Evolutionary conservation across 2,329 filamentous ascomycete species (phyloP), one percentile per base, ranked within the genome.

Genomic region (Penicillium expansum): DNA sequence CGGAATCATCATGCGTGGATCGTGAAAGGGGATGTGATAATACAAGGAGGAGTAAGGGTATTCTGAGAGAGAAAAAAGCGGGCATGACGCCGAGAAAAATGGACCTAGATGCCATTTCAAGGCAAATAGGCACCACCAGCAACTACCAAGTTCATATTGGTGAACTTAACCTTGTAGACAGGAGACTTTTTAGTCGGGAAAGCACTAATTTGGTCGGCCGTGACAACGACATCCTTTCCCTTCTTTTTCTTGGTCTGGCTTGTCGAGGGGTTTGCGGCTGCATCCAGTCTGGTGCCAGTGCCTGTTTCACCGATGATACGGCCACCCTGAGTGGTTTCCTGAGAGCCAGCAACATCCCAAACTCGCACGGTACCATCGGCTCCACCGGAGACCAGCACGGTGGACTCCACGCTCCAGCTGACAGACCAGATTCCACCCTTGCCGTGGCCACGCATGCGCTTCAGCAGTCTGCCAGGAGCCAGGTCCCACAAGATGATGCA

Each of bases 141-240:
- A 59, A 97, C 81, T 13, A 97, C 88, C 63, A 97, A 76, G 72
- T 99, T 99, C 91, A 96, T 97, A 59, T 91, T 82, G 4, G 94
- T 97, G 68, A 97, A 97, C 69, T 89, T 86, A 52, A 96, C 92
- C 76, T 93, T 94, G 75, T 95, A 90, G 11, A 97, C 90, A 0
- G 93, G 92, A 16, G 89, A 93, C 77, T 96, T 96, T 83, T 99
- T 99, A 4, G 94, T 97, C 0, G 91, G 87, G 71, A 97, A 97
- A 0, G 91, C 92, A 62, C 86, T 91, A 76, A 99, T 95, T 76
- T 97, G 94, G 70, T 99, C 94, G 0, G 92, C 88, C 0, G 89
- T 92, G 43, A 96, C 89, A 67, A 91, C 90, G 4, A 92, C 90
- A 67, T 97, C 93, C 74, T 97, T 97, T 55, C 84, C 85, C 74